A percentile compares a stretch with the other conserved stretches of the same genome.
Conservation (phyloP, 768 basidiomycete species). For the Suillus subalutaceus region DNA sequence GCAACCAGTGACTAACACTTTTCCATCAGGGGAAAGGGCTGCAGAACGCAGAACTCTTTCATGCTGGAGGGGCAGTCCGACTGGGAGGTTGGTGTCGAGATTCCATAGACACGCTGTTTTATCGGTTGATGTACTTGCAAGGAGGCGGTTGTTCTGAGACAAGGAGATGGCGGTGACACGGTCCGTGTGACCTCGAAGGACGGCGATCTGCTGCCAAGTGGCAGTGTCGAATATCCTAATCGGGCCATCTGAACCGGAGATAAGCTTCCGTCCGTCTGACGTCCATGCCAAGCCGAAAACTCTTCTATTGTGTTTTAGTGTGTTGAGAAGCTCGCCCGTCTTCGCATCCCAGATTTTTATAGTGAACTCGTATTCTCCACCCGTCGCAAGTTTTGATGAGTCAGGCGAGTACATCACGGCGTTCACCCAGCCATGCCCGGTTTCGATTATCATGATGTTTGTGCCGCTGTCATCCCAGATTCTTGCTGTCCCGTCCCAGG, state of each 20-base stretch:
- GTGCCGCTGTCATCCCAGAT: neutral
- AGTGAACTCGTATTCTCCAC: neutral
- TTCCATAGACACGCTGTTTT: neutral
- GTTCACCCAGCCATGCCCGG: too few species aligned
- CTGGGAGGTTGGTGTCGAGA: neutral
- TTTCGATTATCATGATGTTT: too few species aligned
- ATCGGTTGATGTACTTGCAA: neutral
- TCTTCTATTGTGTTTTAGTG: rapidly evolving
- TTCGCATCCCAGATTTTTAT: neutral
- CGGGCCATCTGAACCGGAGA: neutral
- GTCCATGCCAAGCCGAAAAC: neutral
- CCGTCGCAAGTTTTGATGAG: neutral
- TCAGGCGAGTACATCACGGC: neutral
- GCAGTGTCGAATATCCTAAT: neutral
- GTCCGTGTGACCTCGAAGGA: neutral
- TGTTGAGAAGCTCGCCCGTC: neutral
- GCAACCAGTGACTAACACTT: neutral
- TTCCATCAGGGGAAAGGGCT: neutral
- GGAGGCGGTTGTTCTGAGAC: neutral
- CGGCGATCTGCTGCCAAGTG: neutral
- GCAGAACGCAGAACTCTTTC: neutral
- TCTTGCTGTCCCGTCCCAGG: neutral
- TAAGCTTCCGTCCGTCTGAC: neutral
- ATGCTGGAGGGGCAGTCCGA: neutral
- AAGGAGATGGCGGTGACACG: neutral